These are phyloP conservation scores for Edaphochlamys debaryana DNA, from an alignment of 139 green algal species.

Conservation along the genomic window DNA sequence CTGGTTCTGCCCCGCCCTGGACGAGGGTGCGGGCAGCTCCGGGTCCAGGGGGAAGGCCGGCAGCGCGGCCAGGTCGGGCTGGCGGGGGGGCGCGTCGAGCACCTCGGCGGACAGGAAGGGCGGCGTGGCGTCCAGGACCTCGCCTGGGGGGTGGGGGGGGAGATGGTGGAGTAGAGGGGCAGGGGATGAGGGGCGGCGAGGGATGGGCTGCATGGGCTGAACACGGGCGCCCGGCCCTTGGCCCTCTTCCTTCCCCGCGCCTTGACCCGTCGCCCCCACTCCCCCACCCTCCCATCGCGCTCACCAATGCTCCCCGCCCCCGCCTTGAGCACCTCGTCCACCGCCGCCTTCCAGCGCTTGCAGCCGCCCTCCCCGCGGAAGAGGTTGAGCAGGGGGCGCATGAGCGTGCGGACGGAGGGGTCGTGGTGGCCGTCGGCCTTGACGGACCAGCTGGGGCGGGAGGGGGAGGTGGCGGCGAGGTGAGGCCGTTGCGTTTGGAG, in stretches of 20 bases:
- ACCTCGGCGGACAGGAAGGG: conserved; percentile 39
- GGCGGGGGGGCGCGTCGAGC: conserved; percentile 44
- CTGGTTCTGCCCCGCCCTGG: conserved; percentile 16
- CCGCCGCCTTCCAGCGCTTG: conserved; percentile 68
- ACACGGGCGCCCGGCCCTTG: background rate
- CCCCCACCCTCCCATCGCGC: background rate
- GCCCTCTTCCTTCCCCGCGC: background rate
- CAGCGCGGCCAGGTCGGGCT: conserved; percentile 19
- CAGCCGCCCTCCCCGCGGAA: conserved; percentile 78
- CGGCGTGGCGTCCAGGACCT: conserved; percentile 50
- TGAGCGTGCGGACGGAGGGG: conserved; percentile 73
- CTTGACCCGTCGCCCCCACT: background rate
- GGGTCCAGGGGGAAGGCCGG: conserved; percentile 18
- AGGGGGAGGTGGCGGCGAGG: too few species aligned
- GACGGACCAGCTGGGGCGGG: conserved; percentile 47
- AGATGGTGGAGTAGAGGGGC: background rate
- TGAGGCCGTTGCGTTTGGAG: too few species aligned
- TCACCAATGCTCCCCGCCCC: background rate
- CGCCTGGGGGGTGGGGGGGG: background rate
- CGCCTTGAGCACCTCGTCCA: conserved; percentile 61
- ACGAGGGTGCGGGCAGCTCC: background rate
- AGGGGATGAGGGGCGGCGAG: too few species aligned
- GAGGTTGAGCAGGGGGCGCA: conserved; percentile 87
- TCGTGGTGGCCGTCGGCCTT: conserved; percentile 61
- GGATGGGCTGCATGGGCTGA: too few species aligned